Conservation (phyloP, 768 basidiomycete genomes). For the Cubamyces lactineus region DNA sequence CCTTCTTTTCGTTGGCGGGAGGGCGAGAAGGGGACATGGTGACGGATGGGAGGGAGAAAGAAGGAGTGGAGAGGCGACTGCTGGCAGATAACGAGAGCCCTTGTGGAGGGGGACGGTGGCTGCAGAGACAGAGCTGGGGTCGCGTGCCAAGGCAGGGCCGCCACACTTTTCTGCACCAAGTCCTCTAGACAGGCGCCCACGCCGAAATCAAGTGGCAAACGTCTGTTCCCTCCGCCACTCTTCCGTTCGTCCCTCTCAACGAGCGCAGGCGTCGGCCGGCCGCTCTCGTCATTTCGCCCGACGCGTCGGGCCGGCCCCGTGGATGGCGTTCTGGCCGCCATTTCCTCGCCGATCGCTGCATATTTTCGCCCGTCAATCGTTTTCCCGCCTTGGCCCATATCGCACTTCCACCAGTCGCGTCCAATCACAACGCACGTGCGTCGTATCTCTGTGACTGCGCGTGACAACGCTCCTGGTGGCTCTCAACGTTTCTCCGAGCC, state of each 20-base stretch:
- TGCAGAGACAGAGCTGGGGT: neutral
- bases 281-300: neutral
- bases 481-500: no score
- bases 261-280: slow-evolving; percentile 4
- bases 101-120: slow-evolving; percentile 3
- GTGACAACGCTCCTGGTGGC: neutral
- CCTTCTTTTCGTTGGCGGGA: slow-evolving; percentile 18
- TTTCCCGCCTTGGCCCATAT: neutral
- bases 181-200: neutral
- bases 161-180: slow-evolving; percentile 6
- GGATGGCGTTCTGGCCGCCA: neutral
- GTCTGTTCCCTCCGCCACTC: neutral
- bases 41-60: slow-evolving; percentile 15
- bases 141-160: slow-evolving; percentile 18
- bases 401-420: slow-evolving; percentile 15
- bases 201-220: slow-evolving; percentile 1
- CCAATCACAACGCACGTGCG: slow-evolving; percentile 26
- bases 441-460: slow-evolving; percentile 2
- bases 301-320: slow-evolving; percentile 3
- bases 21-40: slow-evolving; percentile 21
- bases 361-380: neutral
- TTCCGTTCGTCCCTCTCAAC: neutral
- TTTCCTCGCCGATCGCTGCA: no score
- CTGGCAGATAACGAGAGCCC: slow-evolving; percentile 20
- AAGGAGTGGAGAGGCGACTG: slow-evolving; percentile 13